These are phyloP conservation scores for Salix viminalis DNA, from an alignment of 345 rosid genomes.

Conservation along the genomic window DNA sequence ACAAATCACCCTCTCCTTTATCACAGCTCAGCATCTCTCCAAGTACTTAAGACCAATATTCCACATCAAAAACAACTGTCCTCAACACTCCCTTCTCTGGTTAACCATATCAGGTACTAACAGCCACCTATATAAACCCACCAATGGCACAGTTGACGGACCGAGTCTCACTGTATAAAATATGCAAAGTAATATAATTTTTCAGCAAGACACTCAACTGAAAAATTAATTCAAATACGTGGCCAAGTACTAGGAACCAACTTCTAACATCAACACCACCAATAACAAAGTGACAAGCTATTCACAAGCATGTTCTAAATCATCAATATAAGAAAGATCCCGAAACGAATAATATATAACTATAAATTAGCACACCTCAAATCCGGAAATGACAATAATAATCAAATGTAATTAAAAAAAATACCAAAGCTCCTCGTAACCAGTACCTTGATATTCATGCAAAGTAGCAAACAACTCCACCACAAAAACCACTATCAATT, in stretches of 20 bases:
- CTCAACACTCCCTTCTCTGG: constrained; percentile 13
- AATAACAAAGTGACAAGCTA: constrained; percentile 17
- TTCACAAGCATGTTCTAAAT: constrained; percentile 17
- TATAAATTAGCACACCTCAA: constrained; percentile 24
- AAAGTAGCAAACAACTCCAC: constrained; percentile 34
- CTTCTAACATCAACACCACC: constrained; percentile 22
- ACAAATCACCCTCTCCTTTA: constrained; percentile 46
- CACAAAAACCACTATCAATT: constrained; percentile 18
- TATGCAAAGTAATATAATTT: constrained; percentile 15
- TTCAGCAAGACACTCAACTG: constrained; percentile 4
- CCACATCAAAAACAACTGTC: constrained; percentile 31
- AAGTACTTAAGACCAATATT: constrained; percentile 24
- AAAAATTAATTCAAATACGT: constrained; percentile 18
- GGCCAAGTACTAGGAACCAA: constrained; percentile 47
- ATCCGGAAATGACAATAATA: constrained; percentile 34
- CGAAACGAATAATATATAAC: constrained; percentile 16
- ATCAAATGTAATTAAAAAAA: constrained; percentile 26
- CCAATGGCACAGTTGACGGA: constrained; percentile 40
- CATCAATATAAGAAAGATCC: constrained; percentile 23
- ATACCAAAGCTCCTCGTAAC: constrained; percentile 20
- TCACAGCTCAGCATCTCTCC: constrained; percentile 50
- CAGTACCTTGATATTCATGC: constrained; percentile 55
- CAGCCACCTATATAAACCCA: constrained; percentile 23
- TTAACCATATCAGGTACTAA: constrained; percentile 22
- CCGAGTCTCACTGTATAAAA: constrained; percentile 33